Evolutionary conservation across 176 grass and related monocot species (phyloP).

Genomic region (Carex myosuroides): DNA sequence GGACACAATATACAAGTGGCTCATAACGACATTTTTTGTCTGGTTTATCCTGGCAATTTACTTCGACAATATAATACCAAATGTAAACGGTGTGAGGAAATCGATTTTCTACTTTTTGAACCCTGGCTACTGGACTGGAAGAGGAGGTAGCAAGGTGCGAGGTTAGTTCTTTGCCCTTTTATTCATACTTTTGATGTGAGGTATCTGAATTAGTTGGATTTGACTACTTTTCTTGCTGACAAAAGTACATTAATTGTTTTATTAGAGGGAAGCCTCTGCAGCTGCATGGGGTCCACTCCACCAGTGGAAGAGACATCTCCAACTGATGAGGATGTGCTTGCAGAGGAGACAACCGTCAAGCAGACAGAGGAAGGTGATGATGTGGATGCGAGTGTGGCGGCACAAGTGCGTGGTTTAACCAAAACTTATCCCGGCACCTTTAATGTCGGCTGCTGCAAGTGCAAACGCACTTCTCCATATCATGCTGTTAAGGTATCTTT

Average conservation of each 20-base stretch:
- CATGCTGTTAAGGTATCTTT: conserved; percentile 85
- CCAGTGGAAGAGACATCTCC: conserved; percentile 57
- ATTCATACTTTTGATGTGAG: background rate
- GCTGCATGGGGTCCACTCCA: conserved; percentile 57
- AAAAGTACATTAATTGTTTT: conserved; percentile 14
- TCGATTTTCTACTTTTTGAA: conserved; percentile 85
- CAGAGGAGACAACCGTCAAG: conserved; percentile 66
- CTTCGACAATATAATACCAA: conserved; percentile 94
- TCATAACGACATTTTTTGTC: conserved; percentile 86
- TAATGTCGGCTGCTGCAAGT: conserved; percentile 70
- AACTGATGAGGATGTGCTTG: conserved; percentile 81
- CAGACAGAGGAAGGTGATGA: conserved; percentile 45
- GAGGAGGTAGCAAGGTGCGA: conserved; percentile 67
- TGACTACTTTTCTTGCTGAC: conserved; percentile 6
- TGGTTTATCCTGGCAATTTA: conserved; percentile 92
- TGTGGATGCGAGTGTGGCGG: conserved; percentile 54
- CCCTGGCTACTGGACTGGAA: conserved; percentile 94
- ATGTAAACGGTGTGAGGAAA: conserved; percentile 83
- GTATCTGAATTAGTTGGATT: background rate
- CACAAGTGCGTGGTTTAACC: conserved; percentile 68
- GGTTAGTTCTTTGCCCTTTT: conserved; percentile 32
- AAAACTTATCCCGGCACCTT: conserved; percentile 89
- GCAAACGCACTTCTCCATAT: conserved; percentile 60
- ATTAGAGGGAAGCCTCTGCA: conserved; percentile 79
- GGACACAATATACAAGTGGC: conserved; percentile 86